These are phyloP conservation scores for Pistacia vera DNA, from an alignment of 345 rosid genomes.

Conservation along the genomic window DNA sequence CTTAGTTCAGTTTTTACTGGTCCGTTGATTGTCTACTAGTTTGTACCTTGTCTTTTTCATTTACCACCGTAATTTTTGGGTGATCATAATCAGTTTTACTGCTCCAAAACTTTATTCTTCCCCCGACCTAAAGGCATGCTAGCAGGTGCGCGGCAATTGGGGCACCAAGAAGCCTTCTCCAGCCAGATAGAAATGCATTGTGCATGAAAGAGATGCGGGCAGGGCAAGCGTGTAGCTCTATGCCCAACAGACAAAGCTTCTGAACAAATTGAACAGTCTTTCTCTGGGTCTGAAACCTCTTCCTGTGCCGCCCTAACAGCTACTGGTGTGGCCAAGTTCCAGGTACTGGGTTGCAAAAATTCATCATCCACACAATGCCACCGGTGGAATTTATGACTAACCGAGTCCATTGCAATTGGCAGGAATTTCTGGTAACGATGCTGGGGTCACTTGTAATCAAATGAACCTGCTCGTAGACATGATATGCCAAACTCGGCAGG, in stretches of 20 bases:
- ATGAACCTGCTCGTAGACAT: neutral
- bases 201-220: neutral
- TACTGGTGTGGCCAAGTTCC: neutral
- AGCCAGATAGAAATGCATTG: no score
- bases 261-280: neutral
- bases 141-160: no score
- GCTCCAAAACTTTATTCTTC: no score
- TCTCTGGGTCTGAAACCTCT: neutral
- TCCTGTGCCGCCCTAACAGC: neutral
- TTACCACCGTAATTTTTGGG: neutral
- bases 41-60: neutral
- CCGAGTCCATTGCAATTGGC: slow-evolving; percentile 1
- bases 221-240: neutral
- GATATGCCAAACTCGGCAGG: neutral
- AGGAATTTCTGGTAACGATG: neutral
- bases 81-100: no score
- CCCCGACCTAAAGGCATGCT: no score
- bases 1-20: neutral
- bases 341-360: neutral
- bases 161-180: no score
- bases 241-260: neutral
- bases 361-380: neutral
- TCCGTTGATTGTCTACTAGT: neutral
- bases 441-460: neutral
- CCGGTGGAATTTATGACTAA: neutral